Conservation (phyloP, 2,329 filamentous ascomycete genomes). For the Diaporthe humulicola region DNA sequence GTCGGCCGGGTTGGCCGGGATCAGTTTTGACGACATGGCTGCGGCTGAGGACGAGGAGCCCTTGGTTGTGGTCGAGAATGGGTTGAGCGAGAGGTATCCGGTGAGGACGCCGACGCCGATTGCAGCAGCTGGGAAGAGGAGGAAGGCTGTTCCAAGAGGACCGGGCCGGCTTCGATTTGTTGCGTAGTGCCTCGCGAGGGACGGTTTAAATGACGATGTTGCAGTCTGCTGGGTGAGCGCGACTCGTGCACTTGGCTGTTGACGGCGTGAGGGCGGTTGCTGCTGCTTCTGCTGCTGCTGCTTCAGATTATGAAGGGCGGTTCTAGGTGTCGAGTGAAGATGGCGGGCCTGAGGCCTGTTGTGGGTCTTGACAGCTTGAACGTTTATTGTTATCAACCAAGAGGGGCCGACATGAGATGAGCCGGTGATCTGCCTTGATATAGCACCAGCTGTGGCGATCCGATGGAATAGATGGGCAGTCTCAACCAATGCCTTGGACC, state of each 20-base stretch:
- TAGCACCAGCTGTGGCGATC: neutral
- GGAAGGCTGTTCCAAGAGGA: constrained; percentile 32
- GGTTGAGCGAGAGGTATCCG: constrained; percentile 36
- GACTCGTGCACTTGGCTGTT: constrained; percentile 12
- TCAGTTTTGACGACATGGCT: constrained; percentile 73
- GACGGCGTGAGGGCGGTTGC: neutral
- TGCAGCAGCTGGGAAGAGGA: constrained; percentile 39
- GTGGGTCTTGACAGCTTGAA: constrained; percentile 17
- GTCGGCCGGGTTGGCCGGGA: constrained; percentile 79
- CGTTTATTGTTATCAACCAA: neutral
- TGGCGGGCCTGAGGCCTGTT: constrained; percentile 24
- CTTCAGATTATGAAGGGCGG: neutral
- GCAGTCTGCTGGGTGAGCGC: neutral
- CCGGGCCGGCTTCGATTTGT: constrained; percentile 25
- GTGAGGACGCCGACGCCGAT: constrained; percentile 33
- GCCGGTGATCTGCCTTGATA: constrained; percentile 17
- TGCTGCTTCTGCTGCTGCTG: too few relatives aligned
- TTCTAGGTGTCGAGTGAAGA: neutral
- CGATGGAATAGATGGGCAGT: neutral
- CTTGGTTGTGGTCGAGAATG: constrained; percentile 32
- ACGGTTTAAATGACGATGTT: neutral
- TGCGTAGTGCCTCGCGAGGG: constrained; percentile 7
- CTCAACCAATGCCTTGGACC: neutral
- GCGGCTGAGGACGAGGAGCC: constrained; percentile 20
- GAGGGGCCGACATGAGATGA: constrained; percentile 9